Evolutionary conservation across 306 rosid species (phyloP).

Genomic region (Lathyrus aphaca): DNA sequence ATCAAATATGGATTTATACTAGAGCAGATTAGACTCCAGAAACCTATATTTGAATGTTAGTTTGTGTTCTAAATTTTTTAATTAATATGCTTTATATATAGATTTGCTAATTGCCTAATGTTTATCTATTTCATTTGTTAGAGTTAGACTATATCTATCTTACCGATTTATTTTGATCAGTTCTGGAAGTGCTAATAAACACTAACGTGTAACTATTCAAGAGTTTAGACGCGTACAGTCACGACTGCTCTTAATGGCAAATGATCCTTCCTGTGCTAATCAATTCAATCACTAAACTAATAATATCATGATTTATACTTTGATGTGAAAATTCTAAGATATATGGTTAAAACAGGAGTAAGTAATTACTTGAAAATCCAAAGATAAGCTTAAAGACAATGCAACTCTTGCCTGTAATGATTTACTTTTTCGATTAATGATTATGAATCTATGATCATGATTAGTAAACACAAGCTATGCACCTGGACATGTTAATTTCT

Average conservation of each 20-base stretch:
- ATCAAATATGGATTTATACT: not conserved
- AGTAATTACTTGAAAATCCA: constrained; percentile 1
- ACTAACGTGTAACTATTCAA: not conserved
- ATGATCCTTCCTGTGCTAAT: not conserved
- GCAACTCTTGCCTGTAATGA: constrained; percentile 49
- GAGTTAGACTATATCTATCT: not conserved
- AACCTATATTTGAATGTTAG: not conserved
- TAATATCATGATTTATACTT: not conserved
- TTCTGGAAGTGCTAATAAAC: not conserved
- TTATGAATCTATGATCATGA: constrained; percentile 36
- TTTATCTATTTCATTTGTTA: constrained; percentile 13
- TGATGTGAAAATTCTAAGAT: constrained; percentile 1
- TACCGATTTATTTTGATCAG: not conserved
- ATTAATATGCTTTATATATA: not conserved
- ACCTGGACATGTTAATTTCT: constrained; percentile 36
- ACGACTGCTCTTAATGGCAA: not conserved
- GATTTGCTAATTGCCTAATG: not conserved
- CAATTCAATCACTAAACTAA: not conserved
- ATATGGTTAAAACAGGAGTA: constrained; percentile 1
- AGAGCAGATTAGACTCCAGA: constrained; percentile 7
- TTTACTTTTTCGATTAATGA: constrained; percentile 43
- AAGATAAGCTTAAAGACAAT: constrained; percentile 39
- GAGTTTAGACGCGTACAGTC: not conserved
- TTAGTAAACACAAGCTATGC: constrained; percentile 43
- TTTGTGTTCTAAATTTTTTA: not conserved